Evolutionary conservation across 2,329 filamentous ascomycete genomes (phyloP), one percentile per base, ranked within the genome.

Genomic region (Teratosphaeriaceae sp.): DNA sequence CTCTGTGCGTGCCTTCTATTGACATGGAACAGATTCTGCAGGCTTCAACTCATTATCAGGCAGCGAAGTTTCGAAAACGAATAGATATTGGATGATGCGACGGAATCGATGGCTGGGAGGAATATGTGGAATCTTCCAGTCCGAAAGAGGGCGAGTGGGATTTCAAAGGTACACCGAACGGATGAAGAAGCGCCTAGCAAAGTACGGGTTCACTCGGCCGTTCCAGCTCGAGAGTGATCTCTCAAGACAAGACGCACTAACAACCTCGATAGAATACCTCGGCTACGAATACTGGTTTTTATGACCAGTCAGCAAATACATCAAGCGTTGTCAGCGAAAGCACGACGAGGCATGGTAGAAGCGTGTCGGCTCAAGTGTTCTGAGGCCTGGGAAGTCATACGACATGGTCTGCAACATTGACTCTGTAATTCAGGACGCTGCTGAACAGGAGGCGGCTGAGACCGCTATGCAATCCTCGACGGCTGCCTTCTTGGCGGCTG

Each of bases 211-310:
- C 23, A 43, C 31, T 20, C 40, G 33, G 11, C n/a, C 33, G 9
- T 37, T 43, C 15, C 31, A 37, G 23, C 31, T 43, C 3, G 9
- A 37, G 9, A 21, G 16, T 1, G 31, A 43, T 24, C 20, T 43
- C 5, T 16, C 13, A 4, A 4, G 18, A 22, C 40, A 43, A 37
- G 40, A 43, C n/a, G 20, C 12, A 23, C 15, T 43, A 18, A 37
- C 31, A 15, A 43, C 40, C 20, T 43, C 31, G 40, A 43, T 43
- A 7, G 40, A 43, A 16, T 43, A 43, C 15, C 40, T 43, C 11
- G 40, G 40, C 31, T 43, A 43, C 23, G 40, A 43, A 18, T 37
- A 43, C 23, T 21, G 40, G 40, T 43, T 38, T 22, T 37, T 26
- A 20, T 19, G 37, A 22, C n/a, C 18, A 20, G 1, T 19, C 2